Base-by-base conservation (phyloP, 805 yeast genomes). In the Torulaspora quercuum region DNA sequence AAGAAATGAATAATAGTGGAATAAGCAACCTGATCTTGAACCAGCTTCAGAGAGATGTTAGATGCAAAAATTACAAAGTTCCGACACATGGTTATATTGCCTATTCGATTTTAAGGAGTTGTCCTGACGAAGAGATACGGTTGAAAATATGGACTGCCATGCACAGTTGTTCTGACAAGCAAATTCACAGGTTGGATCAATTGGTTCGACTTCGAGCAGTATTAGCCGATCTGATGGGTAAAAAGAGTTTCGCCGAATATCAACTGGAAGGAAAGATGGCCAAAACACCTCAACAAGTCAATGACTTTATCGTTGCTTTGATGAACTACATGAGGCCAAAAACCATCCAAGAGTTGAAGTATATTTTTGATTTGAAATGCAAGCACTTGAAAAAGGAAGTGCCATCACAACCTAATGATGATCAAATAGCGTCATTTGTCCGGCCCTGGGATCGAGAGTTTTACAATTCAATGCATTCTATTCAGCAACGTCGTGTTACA, bases 391-490 rank as follows among this genome's bases (percentile, higher is more conserved):
- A 46, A 5, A 47, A 47, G 10, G 39, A 39, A 44, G 44, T 46
- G 32, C 39, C 40, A 7, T n/a, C 25, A 5, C 24, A 19, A 2
- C 46, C 53, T 7, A 46, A 60, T 19, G 68, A 64, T 39, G 64
- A 62, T 11, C 70, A 71, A 14, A 61, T 77, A 2, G 56, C 74
- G 4, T 61, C 61, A 6, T 57, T 60, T 8, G 69, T 88, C 20
- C 73, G 77, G 42, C 96, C 96, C 1, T 92, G 97, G 97, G 97
- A 92, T 59, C 72, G 95, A 43, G 95, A 88, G 45, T 89, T 73
- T 53, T 72, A 64, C 42, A 53, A 69, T 7, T 45, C 68, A n/a
- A 50, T 64, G 10, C 52, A 54, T 34, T 44, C 64, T 7, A 40
- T 57, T 0, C 54, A 49, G 20, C 44, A 44, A 17, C 49, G 46